These are phyloP conservation scores for Leishmania arabica DNA, from an alignment of 208 protist species.

Conservation along the genomic window DNA sequence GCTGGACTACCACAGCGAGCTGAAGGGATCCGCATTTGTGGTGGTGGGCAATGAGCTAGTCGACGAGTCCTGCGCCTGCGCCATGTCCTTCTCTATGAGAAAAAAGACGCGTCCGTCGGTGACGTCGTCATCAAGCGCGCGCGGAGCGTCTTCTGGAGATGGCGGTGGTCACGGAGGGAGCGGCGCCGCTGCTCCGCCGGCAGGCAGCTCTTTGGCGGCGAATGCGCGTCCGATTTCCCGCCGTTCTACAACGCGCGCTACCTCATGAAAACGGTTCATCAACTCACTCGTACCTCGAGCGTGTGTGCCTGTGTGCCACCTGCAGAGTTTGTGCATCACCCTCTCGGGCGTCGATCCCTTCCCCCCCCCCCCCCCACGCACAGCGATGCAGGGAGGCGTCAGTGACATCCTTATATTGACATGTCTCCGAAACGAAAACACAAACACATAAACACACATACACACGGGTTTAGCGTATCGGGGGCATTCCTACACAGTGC, in stretches of 20 bases:
- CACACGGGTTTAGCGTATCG: too few species aligned
- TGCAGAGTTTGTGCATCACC: not conserved
- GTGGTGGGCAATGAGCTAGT: conserved; percentile 90
- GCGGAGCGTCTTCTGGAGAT: not conserved
- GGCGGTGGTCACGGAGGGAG: not conserved
- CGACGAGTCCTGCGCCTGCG: conserved; percentile 88
- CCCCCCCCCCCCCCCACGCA: not conserved
- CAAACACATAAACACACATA: too few species aligned
- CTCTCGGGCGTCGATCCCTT: not conserved
- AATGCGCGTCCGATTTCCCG: conserved; percentile 37
- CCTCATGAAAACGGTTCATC: not conserved
- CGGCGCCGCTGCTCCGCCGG: not conserved
- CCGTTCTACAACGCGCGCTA: conserved; percentile 8
- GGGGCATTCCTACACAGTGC: too few species aligned
- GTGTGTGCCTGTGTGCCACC: not conserved
- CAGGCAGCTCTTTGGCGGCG: not conserved
- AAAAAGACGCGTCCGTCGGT: conserved; percentile 35
- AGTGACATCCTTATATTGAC: not conserved
- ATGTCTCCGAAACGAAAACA: too few species aligned
- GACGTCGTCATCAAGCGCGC: not conserved
- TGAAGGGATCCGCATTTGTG: conserved; percentile 90
- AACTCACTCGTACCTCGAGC: not conserved
- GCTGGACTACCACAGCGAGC: conserved; percentile 88
- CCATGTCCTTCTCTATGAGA: conserved; percentile 89
- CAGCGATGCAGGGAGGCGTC: not conserved